Percentiles rank a stretch among this genome's conserved stretches.
These are phyloP conservation scores for Gossypium davidsonii DNA, from an alignment of 441 rosid species.

Conservation along the genomic window DNA sequence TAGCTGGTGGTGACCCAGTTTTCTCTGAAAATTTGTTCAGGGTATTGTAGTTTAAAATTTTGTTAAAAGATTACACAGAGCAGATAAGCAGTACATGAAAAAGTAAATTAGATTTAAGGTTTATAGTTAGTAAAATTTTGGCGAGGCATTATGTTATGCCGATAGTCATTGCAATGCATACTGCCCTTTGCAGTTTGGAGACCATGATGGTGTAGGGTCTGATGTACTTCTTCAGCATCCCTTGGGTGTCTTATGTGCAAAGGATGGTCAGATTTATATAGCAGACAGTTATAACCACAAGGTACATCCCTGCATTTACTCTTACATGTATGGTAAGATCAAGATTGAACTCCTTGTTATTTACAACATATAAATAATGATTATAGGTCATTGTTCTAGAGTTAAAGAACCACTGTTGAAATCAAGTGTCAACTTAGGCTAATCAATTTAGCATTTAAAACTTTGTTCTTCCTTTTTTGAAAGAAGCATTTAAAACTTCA, in stretches of 20 bases:
- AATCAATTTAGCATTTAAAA: background rate
- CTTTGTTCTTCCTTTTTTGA: background rate
- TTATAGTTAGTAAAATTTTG: background rate
- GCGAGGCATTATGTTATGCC: background rate
- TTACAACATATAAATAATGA: background rate
- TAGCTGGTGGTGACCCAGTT: slow-evolving; percentile 84
- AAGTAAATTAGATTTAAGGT: background rate
- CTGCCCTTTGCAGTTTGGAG: slow-evolving; percentile 67
- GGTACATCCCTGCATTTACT: slow-evolving; percentile 31
- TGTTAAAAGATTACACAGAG: background rate
- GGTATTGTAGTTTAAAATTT: slow-evolving; percentile 34
- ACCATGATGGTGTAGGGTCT: slow-evolving; percentile 77
- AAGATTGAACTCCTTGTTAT: background rate
- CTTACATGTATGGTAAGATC: background rate
- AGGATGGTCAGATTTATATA: slow-evolving; percentile 68
- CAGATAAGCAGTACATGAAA: background rate
- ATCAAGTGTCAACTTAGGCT: background rate
- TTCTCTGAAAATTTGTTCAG: slow-evolving; percentile 81
- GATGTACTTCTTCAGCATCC: slow-evolving; percentile 98
- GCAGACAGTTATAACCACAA: slow-evolving; percentile 97
- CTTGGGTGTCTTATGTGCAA: slow-evolving; percentile 71
- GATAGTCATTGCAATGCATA: background rate
- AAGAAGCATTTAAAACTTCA: background rate
- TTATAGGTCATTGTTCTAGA: background rate
- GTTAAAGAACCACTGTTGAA: background rate